Evolutionary conservation across 805 yeast species (phyloP), one percentile per base, ranked within the genome.

Genomic region (Kodamaea laetipori): DNA sequence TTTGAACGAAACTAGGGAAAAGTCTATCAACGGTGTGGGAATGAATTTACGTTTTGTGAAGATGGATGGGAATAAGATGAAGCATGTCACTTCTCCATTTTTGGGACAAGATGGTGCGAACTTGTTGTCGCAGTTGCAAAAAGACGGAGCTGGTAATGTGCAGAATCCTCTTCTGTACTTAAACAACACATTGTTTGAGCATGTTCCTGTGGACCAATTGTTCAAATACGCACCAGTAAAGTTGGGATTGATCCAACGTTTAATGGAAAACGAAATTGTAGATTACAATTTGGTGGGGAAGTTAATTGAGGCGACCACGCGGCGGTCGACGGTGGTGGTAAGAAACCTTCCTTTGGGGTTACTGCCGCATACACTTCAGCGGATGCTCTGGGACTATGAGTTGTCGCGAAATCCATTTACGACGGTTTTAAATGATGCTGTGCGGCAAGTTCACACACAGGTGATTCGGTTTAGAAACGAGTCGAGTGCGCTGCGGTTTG

Each of bases 351-450:
- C 85, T 0, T 57, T 65, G 26, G 72, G 70, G 4, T 50, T 77
- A 15, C 59, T 66, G 0, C 57, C 56, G n/a, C 53, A 51, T 1
- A 68, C 74, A 3, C 44, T 80, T 1, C 61, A 63, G 2, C 53
- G 61, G 24, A 47, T 69, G 7, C 58, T 80, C 0, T 79, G 83
- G 82, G 74, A 76, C 43, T 77, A 76, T 48, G 71, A 71, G 4
- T 60, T 80, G 37, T 71, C 67, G 4, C 42, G 16, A 8, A 43
- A 43, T 4, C 54, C 51, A 5, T 50, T 65, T 16, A 53, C 56
- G 8, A 53, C 57, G 3, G 49, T 69, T 3, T 36, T 51, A 4
- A 48, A 48, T 7, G 65, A 69, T 44, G 60, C 66, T 1, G 35
- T 52, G n/a, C 45, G 51, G 3, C 72, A 64, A 43, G 46, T 51